Conservation (phyloP, 108 stramenopile genomes). For the Epipyxis sp. region DNA sequence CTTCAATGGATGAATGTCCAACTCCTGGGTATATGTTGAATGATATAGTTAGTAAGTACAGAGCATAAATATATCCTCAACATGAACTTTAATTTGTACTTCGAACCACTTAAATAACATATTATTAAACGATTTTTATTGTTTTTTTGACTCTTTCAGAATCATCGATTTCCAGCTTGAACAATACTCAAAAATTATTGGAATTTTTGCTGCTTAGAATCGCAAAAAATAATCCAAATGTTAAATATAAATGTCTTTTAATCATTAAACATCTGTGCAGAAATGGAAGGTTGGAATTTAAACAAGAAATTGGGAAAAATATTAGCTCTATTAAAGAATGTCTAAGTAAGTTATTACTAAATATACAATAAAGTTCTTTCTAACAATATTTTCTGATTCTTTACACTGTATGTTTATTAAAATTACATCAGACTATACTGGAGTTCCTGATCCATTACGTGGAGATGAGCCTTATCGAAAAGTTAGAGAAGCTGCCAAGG, state of each 20-base stretch:
- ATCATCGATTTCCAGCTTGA: not conserved
- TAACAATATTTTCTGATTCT: too few relatives aligned
- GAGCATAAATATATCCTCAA: too few relatives aligned
- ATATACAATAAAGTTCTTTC: not conserved
- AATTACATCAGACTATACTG: constrained; percentile 63
- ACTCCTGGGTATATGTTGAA: constrained; percentile 95
- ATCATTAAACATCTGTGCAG: constrained; percentile 77
- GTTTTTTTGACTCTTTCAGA: not conserved
- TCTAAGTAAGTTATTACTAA: constrained; percentile 36
- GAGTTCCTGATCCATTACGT: constrained; percentile 85
- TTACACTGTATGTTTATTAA: too few relatives aligned
- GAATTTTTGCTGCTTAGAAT: constrained; percentile 69
- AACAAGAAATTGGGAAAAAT: constrained; percentile 42
- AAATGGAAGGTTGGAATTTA: constrained; percentile 64
- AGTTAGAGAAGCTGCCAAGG: constrained; percentile 82
- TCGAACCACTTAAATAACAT: not conserved
- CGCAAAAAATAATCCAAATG: constrained; percentile 74
- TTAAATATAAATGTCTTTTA: constrained; percentile 82
- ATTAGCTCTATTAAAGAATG: constrained; percentile 78
- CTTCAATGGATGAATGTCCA: constrained; percentile 76
- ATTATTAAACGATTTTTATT: constrained; percentile 49
- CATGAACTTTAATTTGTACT: not conserved
- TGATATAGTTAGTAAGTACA: constrained; percentile 88
- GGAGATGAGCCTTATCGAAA: constrained; percentile 83
- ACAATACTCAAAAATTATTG: constrained; percentile 55